Conservation (phyloP, 169 alveolate species). For the Eimeria maxima region DNA sequence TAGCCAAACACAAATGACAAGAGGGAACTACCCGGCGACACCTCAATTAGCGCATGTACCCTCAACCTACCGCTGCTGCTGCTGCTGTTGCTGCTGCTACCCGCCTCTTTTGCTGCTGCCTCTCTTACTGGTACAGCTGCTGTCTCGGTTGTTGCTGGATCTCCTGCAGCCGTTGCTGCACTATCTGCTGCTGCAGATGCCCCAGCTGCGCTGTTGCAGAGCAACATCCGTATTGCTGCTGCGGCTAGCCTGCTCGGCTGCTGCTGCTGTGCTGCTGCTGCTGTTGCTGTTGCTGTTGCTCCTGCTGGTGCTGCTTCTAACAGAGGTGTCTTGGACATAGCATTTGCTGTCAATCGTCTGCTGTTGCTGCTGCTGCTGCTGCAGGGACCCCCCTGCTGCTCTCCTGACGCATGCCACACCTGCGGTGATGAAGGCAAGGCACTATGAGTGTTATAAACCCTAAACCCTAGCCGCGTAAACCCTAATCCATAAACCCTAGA, state of each 20-base stretch:
- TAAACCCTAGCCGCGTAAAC: background rate
- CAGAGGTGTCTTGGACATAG: too few species aligned
- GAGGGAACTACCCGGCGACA: background rate
- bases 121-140: background rate
- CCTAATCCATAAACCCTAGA: background rate
- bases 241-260: constrained; percentile 1
- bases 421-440: constrained; percentile 23
- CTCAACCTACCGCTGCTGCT: background rate
- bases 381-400: background rate
- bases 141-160: background rate
- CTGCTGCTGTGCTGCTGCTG: constrained; percentile 10
- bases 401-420: background rate
- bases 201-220: background rate
- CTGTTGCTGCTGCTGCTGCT: constrained; percentile 38
- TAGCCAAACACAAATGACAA: background rate
- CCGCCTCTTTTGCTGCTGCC: background rate
- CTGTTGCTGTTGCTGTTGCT: constrained; percentile 18
- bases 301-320: background rate
- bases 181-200: background rate
- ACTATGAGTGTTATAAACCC: background rate
- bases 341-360: background rate
- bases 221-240: background rate
- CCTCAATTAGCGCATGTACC: background rate
- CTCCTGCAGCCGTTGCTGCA: background rate
- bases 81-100: constrained; percentile 25